phyloP scores from a whole-genome alignment of 768 basidiomycete species.

The Pleurotus ostreatus region DNA sequence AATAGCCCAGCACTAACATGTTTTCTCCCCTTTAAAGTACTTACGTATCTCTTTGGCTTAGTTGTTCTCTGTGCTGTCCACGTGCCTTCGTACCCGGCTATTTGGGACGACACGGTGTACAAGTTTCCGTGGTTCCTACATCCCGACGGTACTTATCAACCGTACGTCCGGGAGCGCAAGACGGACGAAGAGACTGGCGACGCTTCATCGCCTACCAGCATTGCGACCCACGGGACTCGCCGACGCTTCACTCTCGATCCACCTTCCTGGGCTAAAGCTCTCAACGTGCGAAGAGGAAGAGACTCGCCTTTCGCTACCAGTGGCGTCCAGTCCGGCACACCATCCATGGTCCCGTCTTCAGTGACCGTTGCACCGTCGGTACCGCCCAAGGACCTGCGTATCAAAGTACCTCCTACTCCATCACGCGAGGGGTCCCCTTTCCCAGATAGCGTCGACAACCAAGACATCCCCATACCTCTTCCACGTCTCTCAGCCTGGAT shows the following conservation, averaged over 20 bases:
- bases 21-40: conserved; percentile 26
- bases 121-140: conserved; percentile 54
- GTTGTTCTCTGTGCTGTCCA: conserved; percentile 46
- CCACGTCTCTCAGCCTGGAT: conserved; percentile 51
- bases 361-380: not conserved
- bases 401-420: conserved; percentile 16
- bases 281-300: conserved; percentile 46
- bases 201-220: not conserved
- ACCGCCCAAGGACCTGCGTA: not conserved
- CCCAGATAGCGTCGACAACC: conserved; percentile 37
- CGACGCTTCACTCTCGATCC: conserved; percentile 1
- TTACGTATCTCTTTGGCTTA: conserved; percentile 54
- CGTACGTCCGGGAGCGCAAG: not conserved
- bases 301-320: conserved; percentile 46
- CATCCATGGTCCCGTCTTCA: conserved; percentile 13
- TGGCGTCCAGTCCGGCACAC: conserved; percentile 14
- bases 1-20: not conserved
- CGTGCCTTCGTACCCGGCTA: conserved; percentile 30
- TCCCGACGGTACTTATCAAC: not conserved
- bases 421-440: conserved; percentile 23
- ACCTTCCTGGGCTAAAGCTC: conserved; percentile 43
- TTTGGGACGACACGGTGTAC: conserved; percentile 54
- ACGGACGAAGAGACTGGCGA: not conserved
- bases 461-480: conserved; percentile 54
- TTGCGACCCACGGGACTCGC: not conserved